Percentiles rank a stretch among this genome's conserved stretches.
phyloP scores from a whole-genome alignment of 257 asterid genomes.

The Voacanga thouarsii region DNA sequence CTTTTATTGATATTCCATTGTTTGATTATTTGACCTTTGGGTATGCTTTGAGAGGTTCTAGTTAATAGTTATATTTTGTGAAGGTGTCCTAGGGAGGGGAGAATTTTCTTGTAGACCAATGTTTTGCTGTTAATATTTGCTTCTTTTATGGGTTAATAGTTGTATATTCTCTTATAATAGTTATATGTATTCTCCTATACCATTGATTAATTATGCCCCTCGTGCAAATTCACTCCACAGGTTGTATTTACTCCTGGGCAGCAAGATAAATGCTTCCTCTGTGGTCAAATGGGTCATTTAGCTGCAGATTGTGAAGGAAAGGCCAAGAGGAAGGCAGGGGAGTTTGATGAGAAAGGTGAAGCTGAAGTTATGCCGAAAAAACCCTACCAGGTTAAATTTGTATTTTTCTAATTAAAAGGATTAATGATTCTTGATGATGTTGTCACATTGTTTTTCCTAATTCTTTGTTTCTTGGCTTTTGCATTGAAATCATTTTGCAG shows the following conservation, averaged over 20 bases:
- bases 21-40: background rate
- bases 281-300: constrained; percentile 97
- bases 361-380: constrained; percentile 72
- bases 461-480: background rate
- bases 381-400: constrained; percentile 71
- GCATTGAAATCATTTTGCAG: constrained; percentile 39
- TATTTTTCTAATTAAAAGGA: background rate
- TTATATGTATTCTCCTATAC: background rate
- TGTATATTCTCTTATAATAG: background rate
- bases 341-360: constrained; percentile 91
- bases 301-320: constrained; percentile 93
- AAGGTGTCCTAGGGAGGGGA: background rate
- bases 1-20: background rate
- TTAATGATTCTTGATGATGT: background rate
- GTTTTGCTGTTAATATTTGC: background rate
- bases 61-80: background rate
- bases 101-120: background rate
- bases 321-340: constrained; percentile 94
- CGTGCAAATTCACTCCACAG: constrained; percentile 36
- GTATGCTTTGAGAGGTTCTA: background rate
- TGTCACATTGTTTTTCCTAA: background rate
- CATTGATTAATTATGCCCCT: constrained; percentile 6
- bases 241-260: constrained; percentile 94
- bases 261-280: constrained; percentile 90
- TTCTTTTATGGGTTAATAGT: background rate